phyloP scores from a whole-genome alignment of 2,329 filamentous ascomycete species.

The Hymenoscyphus scutula region DNA sequence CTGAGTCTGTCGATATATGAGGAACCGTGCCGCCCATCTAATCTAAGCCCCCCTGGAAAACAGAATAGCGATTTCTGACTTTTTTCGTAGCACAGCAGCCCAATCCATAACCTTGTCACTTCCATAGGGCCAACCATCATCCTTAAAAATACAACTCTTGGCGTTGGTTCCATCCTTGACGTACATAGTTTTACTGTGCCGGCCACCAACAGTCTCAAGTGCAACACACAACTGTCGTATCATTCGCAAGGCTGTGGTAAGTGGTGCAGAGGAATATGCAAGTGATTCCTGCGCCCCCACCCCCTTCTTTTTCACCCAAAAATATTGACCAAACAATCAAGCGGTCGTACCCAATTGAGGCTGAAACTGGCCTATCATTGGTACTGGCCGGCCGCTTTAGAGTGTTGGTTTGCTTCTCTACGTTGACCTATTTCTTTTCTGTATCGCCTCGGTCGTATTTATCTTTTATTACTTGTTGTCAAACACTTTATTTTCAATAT shows the following conservation, averaged over 20 bases:
- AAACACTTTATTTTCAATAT: background rate
- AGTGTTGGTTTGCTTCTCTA: background rate
- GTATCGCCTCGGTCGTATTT: background rate
- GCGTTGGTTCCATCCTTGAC: constrained; percentile 9
- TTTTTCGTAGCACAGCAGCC: background rate
- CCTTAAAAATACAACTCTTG: background rate
- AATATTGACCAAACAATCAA: background rate
- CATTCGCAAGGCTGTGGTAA: background rate
- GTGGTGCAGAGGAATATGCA: constrained; percentile 1
- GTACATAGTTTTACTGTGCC: background rate
- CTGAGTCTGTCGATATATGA: background rate
- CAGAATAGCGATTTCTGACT: background rate
- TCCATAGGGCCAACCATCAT: background rate
- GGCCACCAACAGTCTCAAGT: background rate
- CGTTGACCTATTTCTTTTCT: background rate
- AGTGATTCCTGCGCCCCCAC: background rate
- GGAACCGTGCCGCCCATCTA: background rate
- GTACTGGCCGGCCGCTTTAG: background rate
- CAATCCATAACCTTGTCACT: background rate
- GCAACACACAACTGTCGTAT: background rate
- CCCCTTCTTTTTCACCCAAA: background rate
- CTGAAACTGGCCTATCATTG: background rate
- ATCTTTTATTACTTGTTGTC: background rate
- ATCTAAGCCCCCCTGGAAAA: background rate
- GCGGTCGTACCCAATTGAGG: background rate